phyloP scores from a whole-genome alignment of 345 rosid species.

The Trapa incisa region DNA sequence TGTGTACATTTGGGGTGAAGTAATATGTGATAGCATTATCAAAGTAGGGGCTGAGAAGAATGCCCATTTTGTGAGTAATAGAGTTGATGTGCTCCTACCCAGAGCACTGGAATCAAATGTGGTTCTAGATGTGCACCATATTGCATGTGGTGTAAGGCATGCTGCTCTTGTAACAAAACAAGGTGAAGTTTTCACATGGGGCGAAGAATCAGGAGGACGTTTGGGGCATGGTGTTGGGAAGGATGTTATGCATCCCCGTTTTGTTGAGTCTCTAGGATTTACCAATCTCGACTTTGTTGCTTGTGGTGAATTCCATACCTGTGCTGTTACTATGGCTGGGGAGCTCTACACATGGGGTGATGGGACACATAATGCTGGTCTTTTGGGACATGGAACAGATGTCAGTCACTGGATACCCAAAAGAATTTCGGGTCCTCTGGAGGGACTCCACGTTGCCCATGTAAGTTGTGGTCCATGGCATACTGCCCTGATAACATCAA shows the following conservation, averaged over 20 bases:
- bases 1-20: conserved; percentile 96
- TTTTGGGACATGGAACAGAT: conserved; percentile 83
- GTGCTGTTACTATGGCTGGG: conserved; percentile 86
- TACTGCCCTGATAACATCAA: conserved; percentile 77
- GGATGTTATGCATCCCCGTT: conserved; percentile 63
- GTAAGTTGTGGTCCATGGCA: conserved; percentile 98
- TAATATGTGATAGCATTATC: conserved; percentile 50
- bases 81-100: conserved; percentile 64
- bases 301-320: conserved; percentile 91
- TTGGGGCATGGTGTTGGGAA: conserved; percentile 86
- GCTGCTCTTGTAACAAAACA: conserved; percentile 83
- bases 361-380: conserved; percentile 84
- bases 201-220: conserved; percentile 89
- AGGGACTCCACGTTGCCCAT: conserved; percentile 76
- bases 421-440: conserved; percentile 85
- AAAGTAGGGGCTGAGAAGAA: conserved; percentile 51
- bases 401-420: conserved; percentile 97
- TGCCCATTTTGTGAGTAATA: conserved; percentile 38
- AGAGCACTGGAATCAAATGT: conserved; percentile 73
- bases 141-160: conserved; percentile 87
- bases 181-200: conserved; percentile 96
- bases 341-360: conserved; percentile 96
- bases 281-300: conserved; percentile 66
- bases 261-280: conserved; percentile 64
- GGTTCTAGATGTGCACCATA: conserved; percentile 76